Percentiles rank a stretch among this genome's conserved stretches.
phyloP scores from a whole-genome alignment of 169 alveolate species.

The Cryptosporidium xiaoi region DNA sequence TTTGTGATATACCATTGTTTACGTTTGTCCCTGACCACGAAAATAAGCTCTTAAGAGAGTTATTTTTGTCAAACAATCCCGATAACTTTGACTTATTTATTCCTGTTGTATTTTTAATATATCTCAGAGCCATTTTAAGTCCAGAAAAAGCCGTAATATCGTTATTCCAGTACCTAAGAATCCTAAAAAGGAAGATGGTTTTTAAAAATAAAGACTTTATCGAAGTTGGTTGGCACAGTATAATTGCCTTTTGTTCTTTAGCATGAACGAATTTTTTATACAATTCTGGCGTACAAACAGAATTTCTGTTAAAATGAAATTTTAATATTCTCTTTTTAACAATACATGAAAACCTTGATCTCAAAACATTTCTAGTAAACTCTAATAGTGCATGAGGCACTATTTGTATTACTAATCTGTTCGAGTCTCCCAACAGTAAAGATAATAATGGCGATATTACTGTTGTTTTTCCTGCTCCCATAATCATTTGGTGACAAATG shows the following conservation, averaged over 20 bases:
- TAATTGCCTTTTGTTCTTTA: conserved; percentile 85
- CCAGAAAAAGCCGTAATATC: conserved; percentile 25
- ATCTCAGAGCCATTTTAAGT: conserved; percentile 47
- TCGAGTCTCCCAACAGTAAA: conserved; percentile 85
- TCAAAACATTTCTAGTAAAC: conserved; percentile 86
- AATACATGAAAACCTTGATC: conserved; percentile 88
- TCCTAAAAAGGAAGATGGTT: conserved; percentile 82
- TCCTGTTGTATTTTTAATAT: conserved; percentile 14
- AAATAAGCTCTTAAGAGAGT: conserved; percentile 11
- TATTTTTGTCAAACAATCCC: background rate
- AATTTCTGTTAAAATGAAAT: conserved; percentile 84
- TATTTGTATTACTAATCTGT: conserved; percentile 80
- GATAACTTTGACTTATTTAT: conserved; percentile 19
- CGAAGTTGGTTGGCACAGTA: conserved; percentile 89
- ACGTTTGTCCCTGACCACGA: no score
- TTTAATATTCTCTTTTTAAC: conserved; percentile 85
- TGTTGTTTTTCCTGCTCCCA: conserved; percentile 95
- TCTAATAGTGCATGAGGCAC: conserved; percentile 88
- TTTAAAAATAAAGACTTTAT: conserved; percentile 89
- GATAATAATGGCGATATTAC: conserved; percentile 87
- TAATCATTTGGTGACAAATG: conserved; percentile 92
- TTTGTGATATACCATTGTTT: background rate
- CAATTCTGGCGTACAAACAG: conserved; percentile 84
- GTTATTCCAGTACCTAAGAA: conserved; percentile 57
- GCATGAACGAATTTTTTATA: conserved; percentile 87